Evolutionary conservation across 2,329 filamentous ascomycete genomes (phyloP).

Genomic region (Chalaropsis thielavioides): DNA sequence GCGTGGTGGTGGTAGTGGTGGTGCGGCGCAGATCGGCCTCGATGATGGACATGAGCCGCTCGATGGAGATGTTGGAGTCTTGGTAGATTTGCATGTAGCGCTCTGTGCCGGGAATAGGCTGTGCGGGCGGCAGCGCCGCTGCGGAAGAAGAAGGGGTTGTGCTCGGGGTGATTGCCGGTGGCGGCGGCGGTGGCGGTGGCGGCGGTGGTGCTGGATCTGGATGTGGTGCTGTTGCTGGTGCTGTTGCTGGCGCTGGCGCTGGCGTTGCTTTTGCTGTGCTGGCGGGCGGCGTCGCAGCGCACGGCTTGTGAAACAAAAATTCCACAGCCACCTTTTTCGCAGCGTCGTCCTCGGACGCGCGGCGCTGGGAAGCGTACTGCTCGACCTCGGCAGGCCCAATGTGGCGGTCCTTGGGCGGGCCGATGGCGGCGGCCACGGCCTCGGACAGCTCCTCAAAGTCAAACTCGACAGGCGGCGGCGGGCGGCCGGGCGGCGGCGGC

Average conservation of each 20-base stretch:
- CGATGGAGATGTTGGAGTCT: conserved; percentile 17
- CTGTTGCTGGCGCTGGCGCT: neutral
- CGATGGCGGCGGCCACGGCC: conserved; percentile 22
- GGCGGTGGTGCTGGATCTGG: neutral
- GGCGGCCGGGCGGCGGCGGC: neutral
- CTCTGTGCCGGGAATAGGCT: conserved; percentile 13
- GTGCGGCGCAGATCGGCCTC: conserved; percentile 24
- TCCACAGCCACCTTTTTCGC: conserved; percentile 15
- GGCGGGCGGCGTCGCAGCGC: neutral
- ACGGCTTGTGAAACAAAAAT: conserved; percentile 16
- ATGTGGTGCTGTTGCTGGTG: neutral
- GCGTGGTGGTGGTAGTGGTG: conserved; percentile 19
- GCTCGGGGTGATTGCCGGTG: neutral
- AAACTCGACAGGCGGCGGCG: conserved; percentile 12
- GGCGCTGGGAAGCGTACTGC: conserved; percentile 4
- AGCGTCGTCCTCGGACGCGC: conserved; percentile 9
- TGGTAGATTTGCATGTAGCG: conserved; percentile 18
- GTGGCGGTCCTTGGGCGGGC: conserved; percentile 20
- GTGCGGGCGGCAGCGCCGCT: neutral
- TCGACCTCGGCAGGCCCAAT: conserved; percentile 17
- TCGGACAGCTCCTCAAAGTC: conserved; percentile 17
- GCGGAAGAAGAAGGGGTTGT: too few relatives aligned
- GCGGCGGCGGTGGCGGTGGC: neutral
- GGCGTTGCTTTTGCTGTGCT: neutral
- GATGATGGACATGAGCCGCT: conserved; percentile 24